Conservation (phyloP, 805 yeast species). For the Nakazawaea wickerhamii region DNA sequence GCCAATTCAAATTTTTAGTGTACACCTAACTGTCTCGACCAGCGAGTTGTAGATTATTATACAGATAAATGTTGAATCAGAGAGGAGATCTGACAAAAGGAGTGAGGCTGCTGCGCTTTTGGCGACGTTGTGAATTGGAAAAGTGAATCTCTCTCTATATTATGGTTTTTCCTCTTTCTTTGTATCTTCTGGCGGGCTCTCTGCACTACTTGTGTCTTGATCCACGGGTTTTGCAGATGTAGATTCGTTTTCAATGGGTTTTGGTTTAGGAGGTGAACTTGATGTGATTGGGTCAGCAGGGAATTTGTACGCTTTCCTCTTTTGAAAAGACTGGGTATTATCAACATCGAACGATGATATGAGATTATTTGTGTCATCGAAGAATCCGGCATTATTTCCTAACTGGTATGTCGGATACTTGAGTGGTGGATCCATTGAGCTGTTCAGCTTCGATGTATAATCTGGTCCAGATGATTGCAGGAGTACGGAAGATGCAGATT, state of each 20-base stretch:
- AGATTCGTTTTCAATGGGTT: too few species aligned
- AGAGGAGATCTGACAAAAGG: not conserved
- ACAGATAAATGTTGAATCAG: too few species aligned
- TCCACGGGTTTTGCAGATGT: too few species aligned
- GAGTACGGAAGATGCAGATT: not conserved
- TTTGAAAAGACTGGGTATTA: not conserved
- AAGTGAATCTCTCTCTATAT: too few species aligned
- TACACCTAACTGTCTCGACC: not conserved
- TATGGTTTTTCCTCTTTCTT: too few species aligned
- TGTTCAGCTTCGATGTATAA: not conserved
- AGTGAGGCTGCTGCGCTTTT: not conserved
- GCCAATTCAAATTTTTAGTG: not conserved
- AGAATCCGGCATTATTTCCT: slow-evolving; percentile 1
- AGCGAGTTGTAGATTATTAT: not conserved
- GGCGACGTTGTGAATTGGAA: too few species aligned
- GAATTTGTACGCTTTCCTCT: too few species aligned
- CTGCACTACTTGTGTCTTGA: too few species aligned
- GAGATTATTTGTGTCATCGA: not conserved
- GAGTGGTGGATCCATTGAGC: not conserved
- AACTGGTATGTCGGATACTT: not conserved
- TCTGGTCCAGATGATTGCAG: not conserved
- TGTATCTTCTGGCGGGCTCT: too few species aligned
- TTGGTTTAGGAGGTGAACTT: too few species aligned
- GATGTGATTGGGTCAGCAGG: too few species aligned
- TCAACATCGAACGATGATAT: slow-evolving; percentile 3